Conservation (phyloP, 129 eudicot species). For the Flaveria bidentis region DNA sequence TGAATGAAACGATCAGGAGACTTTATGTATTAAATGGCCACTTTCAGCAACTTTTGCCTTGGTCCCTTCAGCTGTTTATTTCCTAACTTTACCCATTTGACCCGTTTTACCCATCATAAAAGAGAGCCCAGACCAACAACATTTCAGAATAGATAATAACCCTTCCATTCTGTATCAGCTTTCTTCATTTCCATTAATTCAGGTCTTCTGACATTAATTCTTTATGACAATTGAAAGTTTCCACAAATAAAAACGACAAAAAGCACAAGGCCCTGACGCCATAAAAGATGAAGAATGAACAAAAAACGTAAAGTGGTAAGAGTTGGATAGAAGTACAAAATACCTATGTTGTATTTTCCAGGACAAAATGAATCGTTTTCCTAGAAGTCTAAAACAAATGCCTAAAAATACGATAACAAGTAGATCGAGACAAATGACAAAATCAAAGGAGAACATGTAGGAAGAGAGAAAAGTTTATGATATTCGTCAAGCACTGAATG, state of each 20-base stretch:
- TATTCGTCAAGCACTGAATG: too few relatives aligned
- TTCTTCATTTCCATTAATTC: neutral
- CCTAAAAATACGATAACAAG: neutral
- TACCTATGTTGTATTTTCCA: slow-evolving; percentile 4
- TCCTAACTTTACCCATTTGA: neutral
- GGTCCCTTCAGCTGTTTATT: neutral
- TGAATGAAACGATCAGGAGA: neutral
- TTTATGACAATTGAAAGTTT: neutral
- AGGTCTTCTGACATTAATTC: neutral
- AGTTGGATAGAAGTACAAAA: slow-evolving; percentile 9
- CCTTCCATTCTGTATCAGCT: neutral
- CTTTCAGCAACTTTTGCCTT: neutral
- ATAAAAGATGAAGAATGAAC: neutral
- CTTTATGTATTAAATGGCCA: neutral
- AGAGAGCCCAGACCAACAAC: neutral
- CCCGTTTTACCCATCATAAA: neutral
- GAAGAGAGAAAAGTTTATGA: too few relatives aligned
- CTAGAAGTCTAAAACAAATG: neutral
- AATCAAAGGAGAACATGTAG: too few relatives aligned
- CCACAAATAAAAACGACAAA: neutral
- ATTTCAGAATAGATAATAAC: neutral
- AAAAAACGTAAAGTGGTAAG: neutral
- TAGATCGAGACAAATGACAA: neutral
- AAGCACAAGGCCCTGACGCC: slow-evolving; percentile 5
- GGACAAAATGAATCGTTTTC: neutral